Base-by-base conservation (phyloP, 2,329 filamentous ascomycete genomes). In the Aspergillus ustus region DNA sequence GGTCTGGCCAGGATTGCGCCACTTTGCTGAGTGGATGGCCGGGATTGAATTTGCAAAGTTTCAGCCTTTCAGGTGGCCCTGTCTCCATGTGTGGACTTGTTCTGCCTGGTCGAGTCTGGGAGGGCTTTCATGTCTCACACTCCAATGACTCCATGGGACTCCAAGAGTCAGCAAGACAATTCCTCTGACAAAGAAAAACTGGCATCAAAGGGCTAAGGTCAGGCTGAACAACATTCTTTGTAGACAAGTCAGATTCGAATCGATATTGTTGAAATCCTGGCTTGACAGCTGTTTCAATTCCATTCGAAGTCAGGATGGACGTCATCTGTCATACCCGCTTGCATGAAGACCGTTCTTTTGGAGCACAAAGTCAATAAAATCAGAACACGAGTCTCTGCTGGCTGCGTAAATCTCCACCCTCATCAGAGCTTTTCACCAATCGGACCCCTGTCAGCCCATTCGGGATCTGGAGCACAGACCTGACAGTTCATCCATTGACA, bases 1-100 rank as follows among this genome's bases (percentile, higher is more conserved):
- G 49, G 46, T 28, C 59, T 53, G 53, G 53, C 53, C 59, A 45
- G 17, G 25, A 46, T 52, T 48, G 55, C 48, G 46, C 46, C 55
- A 57, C 55, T 22, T 43, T 11, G 34, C 25, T 45, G 40, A 40
- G 34, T 40, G 34, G 34, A 40, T 40, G 34, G 15, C 34, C 15
- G n/a, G 22, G 25, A 59, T 59, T 56, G 52, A 37, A 48, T 50
- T 57, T 45, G 48, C 13, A 40, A 59, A 28, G 57, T 59, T 59
- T 59, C 50, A 53, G 55, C 28, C 40, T 13, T 25, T 17, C 11
- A 28, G 19, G 25, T 25, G 25, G 25, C 25, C 25, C 25, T 25
- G 25, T 29, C 19, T 17, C 37, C 20, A 40, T 40, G 34, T 40
- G 52, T 55, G 52, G 52, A 15, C 52, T 55, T 43, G 25, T 55